Evolutionary conservation across 1,139 yeast species (phyloP), one percentile per base, ranked within the genome.

Genomic region (Pneumocystis jirovecii): DNA sequence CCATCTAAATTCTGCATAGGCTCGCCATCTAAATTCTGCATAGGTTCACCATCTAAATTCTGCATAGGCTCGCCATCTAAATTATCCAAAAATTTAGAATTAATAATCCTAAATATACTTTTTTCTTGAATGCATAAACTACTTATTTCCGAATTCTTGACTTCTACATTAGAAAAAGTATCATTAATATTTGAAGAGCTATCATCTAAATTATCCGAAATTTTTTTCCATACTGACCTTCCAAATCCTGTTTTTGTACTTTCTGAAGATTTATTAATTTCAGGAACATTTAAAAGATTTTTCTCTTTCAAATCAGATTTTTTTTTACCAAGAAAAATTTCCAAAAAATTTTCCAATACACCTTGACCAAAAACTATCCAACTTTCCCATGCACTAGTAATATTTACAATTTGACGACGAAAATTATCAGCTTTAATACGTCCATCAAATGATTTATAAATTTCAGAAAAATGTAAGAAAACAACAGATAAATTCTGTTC

Each of bases 401-500:
- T 62, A 15, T 68, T 37, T 60, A 65, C 35, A 8, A 68, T 50
- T 44, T 68, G 70, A 1, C 70, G 61, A 21, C 66, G 60, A 44
- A 68, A 68, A 40, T 68, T 68, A 31, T 68, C 70, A 10, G 70
- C 69, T n/a, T 68, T 64, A 50, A 68, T 66, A 37, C 69, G 64
- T 7, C 70, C 70, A 29, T 67, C 69, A 37, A 68, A 67, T 15
- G 68, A 40, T 40, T 44, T 65, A 39, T 60, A 66, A 8, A 68
- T 64, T n/a, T 61, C 64, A 44, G 61, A 44, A 21, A 68, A 61
- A 34, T 63, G 61, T 2, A 56, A 40, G 50, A 68, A 68, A n/a
- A 68, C 70, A 3, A 31, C 59, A 7, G 40, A 60, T 35, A 68
- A 57, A 44, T 63, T 64, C 29, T 64, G 59, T 40, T 68, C 69